Base-by-base conservation (phyloP, 805 yeast genomes). In the Wickerhamiella azymoides region DNA sequence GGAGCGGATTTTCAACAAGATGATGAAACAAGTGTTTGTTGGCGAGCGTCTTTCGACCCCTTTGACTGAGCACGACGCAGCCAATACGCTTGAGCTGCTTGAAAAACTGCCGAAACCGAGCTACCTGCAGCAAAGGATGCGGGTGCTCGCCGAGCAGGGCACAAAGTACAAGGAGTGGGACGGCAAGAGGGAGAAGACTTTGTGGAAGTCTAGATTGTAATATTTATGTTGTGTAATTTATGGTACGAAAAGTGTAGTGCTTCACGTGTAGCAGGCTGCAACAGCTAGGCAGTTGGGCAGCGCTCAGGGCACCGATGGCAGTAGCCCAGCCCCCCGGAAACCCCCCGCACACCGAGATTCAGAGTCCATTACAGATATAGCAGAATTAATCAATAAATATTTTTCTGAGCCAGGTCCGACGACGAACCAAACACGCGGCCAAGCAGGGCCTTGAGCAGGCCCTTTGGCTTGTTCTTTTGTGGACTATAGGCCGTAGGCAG, bases 1-100 rank as follows among this genome's bases (percentile, higher is more conserved):
- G 6, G 24, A 81, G 56, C 79, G 80, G 52, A 85, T 84, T 63
- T 92, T 92, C 61, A 74, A 71, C 60, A 84, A 84, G 62, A 92
- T 92, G 97, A 86, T 92, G 49, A 71, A 79, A 49, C 67, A 71
- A 51, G 93, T 92, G 5, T n/a, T 30, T 30, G 33, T 30, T 2
- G 16, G 16, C 33, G 2, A 3, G 14, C 11, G n/a, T 13, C 6
- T 30, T 5, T 30, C 33, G 33, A 13, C 16, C 14, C 33, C 33
- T 5, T 11, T n/a, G 16, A 30, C 33, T 5, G 33, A 30, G 33
- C 33, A 30, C 33, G 33, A 30, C 16, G 33, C 14, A 7, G 33
- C 14, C 8, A 21, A 26, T 5, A 9, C 16, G 24, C 33, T 13
- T 10, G 18, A 18, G 18, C 24, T 32, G 16, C 54, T 54, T 40